Evolutionary conservation across 257 asterid species (phyloP).

Genomic region (Solanum chaucha): DNA sequence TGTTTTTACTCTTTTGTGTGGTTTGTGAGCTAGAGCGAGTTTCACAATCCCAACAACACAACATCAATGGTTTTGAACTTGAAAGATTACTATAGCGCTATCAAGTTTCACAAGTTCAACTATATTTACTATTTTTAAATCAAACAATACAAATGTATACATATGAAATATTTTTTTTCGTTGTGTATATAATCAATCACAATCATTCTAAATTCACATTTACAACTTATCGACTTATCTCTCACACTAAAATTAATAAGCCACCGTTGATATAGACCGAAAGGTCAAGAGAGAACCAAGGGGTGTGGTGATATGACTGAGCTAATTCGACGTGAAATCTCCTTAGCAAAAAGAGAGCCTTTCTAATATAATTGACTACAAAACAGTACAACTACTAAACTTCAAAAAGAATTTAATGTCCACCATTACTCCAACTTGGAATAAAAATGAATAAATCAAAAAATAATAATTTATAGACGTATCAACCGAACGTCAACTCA

Average conservation of each 20-base stretch:
- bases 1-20: background rate
- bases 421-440: background rate
- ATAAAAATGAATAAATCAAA: too few species aligned
- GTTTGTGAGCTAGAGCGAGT: background rate
- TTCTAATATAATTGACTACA: background rate
- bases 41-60: too few species aligned
- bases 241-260: constrained; percentile 22
- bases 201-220: background rate
- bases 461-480: too few species aligned
- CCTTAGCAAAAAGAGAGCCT: constrained; percentile 30
- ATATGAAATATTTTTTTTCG: background rate
- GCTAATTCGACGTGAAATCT: constrained; percentile 33
- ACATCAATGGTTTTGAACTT: too few species aligned
- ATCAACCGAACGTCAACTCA: too few species aligned
- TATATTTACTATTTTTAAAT: too few species aligned
- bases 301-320: background rate
- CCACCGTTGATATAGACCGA: constrained; percentile 42
- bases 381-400: background rate
- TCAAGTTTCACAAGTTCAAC: background rate
- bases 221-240: background rate
- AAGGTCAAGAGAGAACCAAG: constrained; percentile 51
- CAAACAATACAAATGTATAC: background rate
- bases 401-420: too few species aligned
- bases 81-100: too few species aligned
- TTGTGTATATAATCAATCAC: background rate